Percentiles rank a stretch among this genome's conserved stretches.
phyloP scores from a whole-genome alignment of 306 rosid genomes.

The Quercus ilex region DNA sequence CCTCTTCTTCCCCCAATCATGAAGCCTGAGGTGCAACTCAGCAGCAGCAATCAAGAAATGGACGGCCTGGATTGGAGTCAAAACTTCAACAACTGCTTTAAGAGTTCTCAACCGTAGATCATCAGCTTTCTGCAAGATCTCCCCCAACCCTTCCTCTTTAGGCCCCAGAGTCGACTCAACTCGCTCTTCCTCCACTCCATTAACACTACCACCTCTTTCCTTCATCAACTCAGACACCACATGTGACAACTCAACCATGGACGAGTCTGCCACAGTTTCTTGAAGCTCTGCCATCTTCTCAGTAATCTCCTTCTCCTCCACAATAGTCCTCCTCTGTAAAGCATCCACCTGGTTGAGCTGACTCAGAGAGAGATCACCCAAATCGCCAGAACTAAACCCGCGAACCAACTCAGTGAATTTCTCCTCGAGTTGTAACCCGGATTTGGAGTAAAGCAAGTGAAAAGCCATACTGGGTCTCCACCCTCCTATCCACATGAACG shows the following conservation, averaged over 20 bases:
- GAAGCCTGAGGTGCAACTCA: slow-evolving; percentile 56
- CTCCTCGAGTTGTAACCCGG: slow-evolving; percentile 51
- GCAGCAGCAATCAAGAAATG: slow-evolving; percentile 65
- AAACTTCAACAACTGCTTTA: slow-evolving; percentile 17
- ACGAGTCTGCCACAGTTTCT: slow-evolving; percentile 43
- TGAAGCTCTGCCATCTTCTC: slow-evolving; percentile 57
- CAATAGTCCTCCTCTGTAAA: slow-evolving; percentile 38
- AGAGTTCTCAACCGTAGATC: slow-evolving; percentile 46
- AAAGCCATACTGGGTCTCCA: slow-evolving; percentile 73
- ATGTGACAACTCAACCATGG: slow-evolving; percentile 51
- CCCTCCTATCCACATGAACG: slow-evolving; percentile 76
- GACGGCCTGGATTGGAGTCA: slow-evolving; percentile 40
- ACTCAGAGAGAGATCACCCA: slow-evolving; percentile 37
- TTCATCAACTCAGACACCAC: slow-evolving; percentile 28
- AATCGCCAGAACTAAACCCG: slow-evolving; percentile 31
- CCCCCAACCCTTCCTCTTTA: slow-evolving; percentile 38
- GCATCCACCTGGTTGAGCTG: slow-evolving; percentile 44
- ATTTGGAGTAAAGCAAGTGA: slow-evolving; percentile 59
- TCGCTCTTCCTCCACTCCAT: slow-evolving; percentile 10
- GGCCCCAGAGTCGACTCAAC: slow-evolving; percentile 30
- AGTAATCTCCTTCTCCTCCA: slow-evolving; percentile 42
- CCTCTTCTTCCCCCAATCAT: slow-evolving; percentile 57
- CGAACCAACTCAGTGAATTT: slow-evolving; percentile 18
- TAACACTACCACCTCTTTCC: background rate
- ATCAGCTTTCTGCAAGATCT: slow-evolving; percentile 48